These are phyloP conservation scores for Jaltomata sinuosa DNA, from an alignment of 257 asterid species.

Conservation along the genomic window DNA sequence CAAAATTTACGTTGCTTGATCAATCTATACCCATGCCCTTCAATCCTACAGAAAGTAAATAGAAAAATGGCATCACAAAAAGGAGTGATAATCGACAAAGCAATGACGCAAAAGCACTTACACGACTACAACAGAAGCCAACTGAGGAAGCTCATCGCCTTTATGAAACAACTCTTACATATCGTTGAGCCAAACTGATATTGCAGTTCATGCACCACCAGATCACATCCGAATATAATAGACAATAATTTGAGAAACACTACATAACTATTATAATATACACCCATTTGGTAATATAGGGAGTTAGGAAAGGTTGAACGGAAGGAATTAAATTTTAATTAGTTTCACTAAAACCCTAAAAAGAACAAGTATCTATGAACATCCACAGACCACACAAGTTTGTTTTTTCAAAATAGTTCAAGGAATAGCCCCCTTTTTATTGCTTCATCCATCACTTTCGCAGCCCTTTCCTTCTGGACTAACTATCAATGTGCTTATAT, in stretches of 20 bases:
- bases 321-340: neutral
- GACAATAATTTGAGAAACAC: conserved; percentile 8
- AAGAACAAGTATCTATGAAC: conserved; percentile 59
- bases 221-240: conserved; percentile 72
- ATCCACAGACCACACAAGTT: too few relatives aligned
- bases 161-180: too few relatives aligned
- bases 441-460: conserved; percentile 81
- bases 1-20: neutral
- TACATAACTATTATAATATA: neutral
- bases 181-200: conserved; percentile 68
- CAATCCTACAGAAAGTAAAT: too few relatives aligned
- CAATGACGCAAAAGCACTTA: too few relatives aligned
- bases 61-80: too few relatives aligned
- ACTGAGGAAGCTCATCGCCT: too few relatives aligned
- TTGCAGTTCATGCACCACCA: conserved; percentile 82
- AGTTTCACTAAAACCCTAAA: neutral
- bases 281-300: neutral
- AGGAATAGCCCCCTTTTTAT: conserved; percentile 76
- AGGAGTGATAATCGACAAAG: too few relatives aligned
- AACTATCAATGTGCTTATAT: conserved; percentile 91
- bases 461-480: conserved; percentile 89
- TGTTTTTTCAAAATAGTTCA: conserved; percentile 64
- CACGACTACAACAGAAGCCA: too few relatives aligned
- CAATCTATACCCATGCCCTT: neutral
- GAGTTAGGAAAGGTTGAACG: neutral